A percentile compares a stretch with the other conserved stretches of the same genome.
Conservation (phyloP, 2,329 filamentous ascomycete genomes). For the Diaporthe eres region DNA sequence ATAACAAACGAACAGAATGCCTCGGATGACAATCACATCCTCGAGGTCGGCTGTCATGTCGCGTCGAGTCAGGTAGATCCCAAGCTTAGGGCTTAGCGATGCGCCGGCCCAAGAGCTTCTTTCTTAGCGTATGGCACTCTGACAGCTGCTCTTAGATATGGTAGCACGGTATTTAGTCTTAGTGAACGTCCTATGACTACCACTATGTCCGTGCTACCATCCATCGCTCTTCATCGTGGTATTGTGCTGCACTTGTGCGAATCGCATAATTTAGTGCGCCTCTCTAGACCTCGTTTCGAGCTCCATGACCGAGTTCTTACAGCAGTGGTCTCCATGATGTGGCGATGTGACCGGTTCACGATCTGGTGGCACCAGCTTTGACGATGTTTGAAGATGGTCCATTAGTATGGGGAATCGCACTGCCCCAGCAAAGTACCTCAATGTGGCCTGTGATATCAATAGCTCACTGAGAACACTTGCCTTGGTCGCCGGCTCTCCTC, state of each 20-base stretch:
- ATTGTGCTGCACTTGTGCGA: background rate
- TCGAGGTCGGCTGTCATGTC: background rate
- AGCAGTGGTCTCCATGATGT: background rate
- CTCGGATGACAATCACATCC: background rate
- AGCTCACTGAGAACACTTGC: background rate
- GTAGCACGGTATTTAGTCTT: background rate
- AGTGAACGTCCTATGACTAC: background rate
- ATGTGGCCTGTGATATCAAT: background rate
- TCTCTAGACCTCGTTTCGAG: background rate
- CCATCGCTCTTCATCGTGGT: background rate
- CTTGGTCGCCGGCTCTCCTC: background rate
- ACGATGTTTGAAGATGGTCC: background rate
- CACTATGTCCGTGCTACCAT: background rate
- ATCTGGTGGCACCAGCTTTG: background rate
- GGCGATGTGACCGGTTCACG: background rate
- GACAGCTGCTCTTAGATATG: background rate
- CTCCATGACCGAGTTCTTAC: background rate
- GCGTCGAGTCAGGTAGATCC: background rate
- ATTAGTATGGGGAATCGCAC: background rate
- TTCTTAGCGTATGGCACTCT: background rate
- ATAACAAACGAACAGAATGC: background rate
- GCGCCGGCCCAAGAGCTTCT: background rate
- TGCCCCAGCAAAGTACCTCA: no score
- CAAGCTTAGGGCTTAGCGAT: constrained; percentile 9
- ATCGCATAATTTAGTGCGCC: background rate